These are phyloP conservation scores for Kodamaea hsintzibuensis DNA, from an alignment of 805 yeast species.

Conservation along the genomic window DNA sequence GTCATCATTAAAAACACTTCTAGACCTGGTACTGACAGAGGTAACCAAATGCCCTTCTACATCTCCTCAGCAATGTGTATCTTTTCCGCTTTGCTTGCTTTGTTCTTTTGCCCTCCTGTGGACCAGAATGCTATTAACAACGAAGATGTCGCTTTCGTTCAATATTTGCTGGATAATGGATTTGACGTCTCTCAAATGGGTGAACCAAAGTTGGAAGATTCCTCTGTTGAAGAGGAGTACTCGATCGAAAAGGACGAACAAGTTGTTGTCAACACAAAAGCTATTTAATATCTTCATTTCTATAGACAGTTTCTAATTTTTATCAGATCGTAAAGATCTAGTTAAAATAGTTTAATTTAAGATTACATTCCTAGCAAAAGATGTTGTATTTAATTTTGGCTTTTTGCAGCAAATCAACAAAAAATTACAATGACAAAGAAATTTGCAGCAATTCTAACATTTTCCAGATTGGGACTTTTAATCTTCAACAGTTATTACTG, in stretches of 20 bases:
- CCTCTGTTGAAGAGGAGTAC: not conserved
- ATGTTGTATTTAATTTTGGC: too few relatives aligned
- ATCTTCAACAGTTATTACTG: not conserved
- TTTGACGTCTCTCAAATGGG: slow-evolving; percentile 67
- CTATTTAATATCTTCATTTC: slow-evolving; percentile 3
- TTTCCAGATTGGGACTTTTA: not conserved
- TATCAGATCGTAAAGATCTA: not conserved
- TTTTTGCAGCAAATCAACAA: not conserved
- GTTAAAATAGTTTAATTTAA: too few relatives aligned
- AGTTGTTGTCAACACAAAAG: slow-evolving; percentile 3
- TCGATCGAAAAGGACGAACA: slow-evolving; percentile 4
- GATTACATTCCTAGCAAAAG: too few relatives aligned
- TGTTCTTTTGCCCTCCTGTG: slow-evolving; percentile 73
- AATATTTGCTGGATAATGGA: slow-evolving; percentile 65
- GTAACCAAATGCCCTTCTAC: slow-evolving; percentile 77
- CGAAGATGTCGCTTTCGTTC: slow-evolving; percentile 73
- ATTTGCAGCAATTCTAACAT: not conserved
- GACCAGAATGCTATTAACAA: slow-evolving; percentile 78
- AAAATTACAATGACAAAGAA: too few relatives aligned
- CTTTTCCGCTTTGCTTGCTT: slow-evolving; percentile 64
- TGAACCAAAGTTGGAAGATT: slow-evolving; percentile 11
- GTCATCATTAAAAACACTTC: slow-evolving; percentile 61
- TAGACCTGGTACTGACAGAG: slow-evolving; percentile 51
- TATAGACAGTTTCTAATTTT: not conserved
- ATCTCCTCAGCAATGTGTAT: slow-evolving; percentile 75